A percentile compares a stretch with the other conserved stretches of the same genome.
These are phyloP conservation scores for Plasmodium relictum DNA, from an alignment of 169 alveolate species.

Conservation along the genomic window DNA sequence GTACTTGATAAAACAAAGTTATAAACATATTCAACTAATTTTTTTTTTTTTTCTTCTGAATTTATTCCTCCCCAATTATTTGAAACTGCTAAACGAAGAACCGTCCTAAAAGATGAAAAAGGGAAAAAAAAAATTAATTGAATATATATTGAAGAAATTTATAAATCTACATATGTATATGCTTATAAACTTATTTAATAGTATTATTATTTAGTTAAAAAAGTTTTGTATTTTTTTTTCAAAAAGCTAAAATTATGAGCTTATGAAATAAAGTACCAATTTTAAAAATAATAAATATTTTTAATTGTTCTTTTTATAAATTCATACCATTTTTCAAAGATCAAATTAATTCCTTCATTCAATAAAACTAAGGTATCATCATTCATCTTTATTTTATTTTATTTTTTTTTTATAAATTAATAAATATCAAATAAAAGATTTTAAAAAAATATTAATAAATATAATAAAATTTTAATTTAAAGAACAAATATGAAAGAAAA, in stretches of 20 bases:
- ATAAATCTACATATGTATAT: conserved; percentile 4
- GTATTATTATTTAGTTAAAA: not conserved
- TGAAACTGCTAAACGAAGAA: conserved; percentile 63
- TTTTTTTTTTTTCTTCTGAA: conserved; percentile 64
- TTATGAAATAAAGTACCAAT: too few species aligned
- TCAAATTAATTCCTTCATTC: conserved; percentile 67
- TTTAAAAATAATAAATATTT: too few species aligned
- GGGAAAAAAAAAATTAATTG: not conserved
- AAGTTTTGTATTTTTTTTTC: not conserved
- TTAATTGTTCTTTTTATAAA: too few species aligned
- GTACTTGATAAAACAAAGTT: conserved; percentile 33
- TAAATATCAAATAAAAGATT: too few species aligned
- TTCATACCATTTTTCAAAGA: conserved; percentile 63
- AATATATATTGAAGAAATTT: not conserved
- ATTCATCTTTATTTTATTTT: conserved; percentile 19
- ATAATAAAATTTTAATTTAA: too few species aligned
- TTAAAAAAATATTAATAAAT: too few species aligned
- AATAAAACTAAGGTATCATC: conserved; percentile 23
- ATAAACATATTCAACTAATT: conserved; percentile 64
- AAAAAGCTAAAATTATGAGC: too few species aligned
- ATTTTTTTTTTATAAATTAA: not conserved
- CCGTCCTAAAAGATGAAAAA: conserved; percentile 30
- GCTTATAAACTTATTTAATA: not conserved
- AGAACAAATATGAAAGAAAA: too few species aligned
- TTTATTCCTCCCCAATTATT: conserved; percentile 67